These are phyloP conservation scores for Ophiostoma sp. DNA, from an alignment of 2,329 filamentous ascomycete genomes.

Conservation along the genomic window DNA sequence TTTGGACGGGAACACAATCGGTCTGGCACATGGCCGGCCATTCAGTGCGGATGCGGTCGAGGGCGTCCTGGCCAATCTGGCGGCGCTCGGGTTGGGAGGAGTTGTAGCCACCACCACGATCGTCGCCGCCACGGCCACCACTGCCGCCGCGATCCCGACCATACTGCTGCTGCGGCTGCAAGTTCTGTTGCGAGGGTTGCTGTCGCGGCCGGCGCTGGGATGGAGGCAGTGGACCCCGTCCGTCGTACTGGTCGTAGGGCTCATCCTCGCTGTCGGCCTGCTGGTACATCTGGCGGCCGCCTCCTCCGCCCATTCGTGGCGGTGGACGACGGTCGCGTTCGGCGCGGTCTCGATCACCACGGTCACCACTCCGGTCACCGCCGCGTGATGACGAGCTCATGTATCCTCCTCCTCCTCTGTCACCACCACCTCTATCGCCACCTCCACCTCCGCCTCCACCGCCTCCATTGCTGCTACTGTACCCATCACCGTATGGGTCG, in stretches of 20 bases:
- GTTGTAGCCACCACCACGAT: constrained; percentile 48
- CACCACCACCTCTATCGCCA: neutral
- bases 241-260: constrained; percentile 22
- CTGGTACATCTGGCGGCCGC: constrained; percentile 21
- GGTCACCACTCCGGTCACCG: neutral
- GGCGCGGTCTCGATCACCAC: neutral
- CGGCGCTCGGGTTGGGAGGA: constrained; percentile 37
- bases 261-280: constrained; percentile 22
- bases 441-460: constrained; percentile 37
- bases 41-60: constrained; percentile 81
- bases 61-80: constrained; percentile 59
- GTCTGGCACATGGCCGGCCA: constrained; percentile 91
- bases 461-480: constrained; percentile 45
- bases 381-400: constrained; percentile 22
- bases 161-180: constrained; percentile 31
- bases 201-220: constrained; percentile 23
- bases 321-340: constrained; percentile 18
- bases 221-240: constrained; percentile 27
- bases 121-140: constrained; percentile 18
- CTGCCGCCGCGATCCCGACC: constrained; percentile 3
- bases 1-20: constrained; percentile 88
- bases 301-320: constrained; percentile 31
- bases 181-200: constrained; percentile 32
- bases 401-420: constrained; percentile 33
- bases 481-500: constrained; percentile 51